Conservation (phyloP, 2,329 filamentous ascomycete species). For the Aspergillus sp. region DNA sequence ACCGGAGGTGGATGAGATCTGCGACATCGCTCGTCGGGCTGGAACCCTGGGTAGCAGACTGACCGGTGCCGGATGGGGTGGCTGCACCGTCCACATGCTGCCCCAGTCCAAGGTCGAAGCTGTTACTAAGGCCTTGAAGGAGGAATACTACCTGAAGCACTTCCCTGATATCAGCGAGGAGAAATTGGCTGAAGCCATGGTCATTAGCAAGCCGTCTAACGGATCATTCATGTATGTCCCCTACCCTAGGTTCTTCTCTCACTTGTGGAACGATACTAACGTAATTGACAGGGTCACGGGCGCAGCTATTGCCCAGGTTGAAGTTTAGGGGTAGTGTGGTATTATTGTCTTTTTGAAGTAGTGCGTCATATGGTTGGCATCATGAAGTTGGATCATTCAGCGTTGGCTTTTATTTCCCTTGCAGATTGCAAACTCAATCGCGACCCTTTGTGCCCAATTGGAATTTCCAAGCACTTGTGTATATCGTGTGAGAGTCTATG, state of each 20-base stretch:
- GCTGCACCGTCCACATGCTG: constrained; percentile 91
- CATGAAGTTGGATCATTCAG: constrained; percentile 5
- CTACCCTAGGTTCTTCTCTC: not conserved
- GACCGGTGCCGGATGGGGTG: constrained; percentile 95
- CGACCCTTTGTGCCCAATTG: not conserved
- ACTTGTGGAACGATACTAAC: constrained; percentile 16
- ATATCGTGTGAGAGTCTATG: not conserved
- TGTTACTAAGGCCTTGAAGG: constrained; percentile 75
- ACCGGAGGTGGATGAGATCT: constrained; percentile 87
- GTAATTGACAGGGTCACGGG: constrained; percentile 35
- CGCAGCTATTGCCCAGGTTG: constrained; percentile 38
- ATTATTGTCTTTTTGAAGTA: not conserved
- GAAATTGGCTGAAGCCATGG: constrained; percentile 75
- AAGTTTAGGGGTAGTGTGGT: constrained; percentile 22
- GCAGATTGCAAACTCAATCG: not conserved
- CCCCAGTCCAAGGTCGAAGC: constrained; percentile 77
- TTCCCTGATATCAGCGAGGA: constrained; percentile 69
- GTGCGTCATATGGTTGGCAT: constrained; percentile 13
- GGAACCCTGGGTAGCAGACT: constrained; percentile 83
- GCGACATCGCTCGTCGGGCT: constrained; percentile 72
- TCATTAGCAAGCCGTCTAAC: constrained; percentile 75
- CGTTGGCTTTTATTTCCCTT: constrained; percentile 2
- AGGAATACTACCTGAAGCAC: constrained; percentile 77
- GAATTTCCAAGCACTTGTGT: not conserved
- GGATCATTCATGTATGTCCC: constrained; percentile 45